phyloP scores from a whole-genome alignment of 2,329 filamentous ascomycete species.

The Fusarium sp. region DNA sequence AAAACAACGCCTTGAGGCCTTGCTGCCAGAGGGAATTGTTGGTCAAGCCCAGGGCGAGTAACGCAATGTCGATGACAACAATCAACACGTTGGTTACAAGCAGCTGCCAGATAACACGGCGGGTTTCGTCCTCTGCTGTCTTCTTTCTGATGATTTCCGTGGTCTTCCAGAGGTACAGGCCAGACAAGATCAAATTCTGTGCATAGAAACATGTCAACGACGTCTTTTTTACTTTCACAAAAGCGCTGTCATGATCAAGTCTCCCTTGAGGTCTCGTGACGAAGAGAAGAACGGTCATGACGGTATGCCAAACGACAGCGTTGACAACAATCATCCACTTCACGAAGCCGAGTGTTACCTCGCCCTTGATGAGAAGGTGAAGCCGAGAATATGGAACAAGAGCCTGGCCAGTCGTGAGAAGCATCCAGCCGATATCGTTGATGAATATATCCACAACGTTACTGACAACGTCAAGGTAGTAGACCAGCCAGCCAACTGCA shows the following conservation, averaged over 20 bases:
- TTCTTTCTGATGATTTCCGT: slow-evolving; percentile 20
- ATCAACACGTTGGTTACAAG: slow-evolving; percentile 53
- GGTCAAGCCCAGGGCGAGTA: slow-evolving; percentile 47
- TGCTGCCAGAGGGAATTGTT: slow-evolving; percentile 47
- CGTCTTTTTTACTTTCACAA: slow-evolving; percentile 16
- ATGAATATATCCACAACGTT: slow-evolving; percentile 17
- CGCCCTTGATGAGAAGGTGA: slow-evolving; percentile 19
- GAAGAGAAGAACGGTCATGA: slow-evolving; percentile 27
- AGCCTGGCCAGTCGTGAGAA: slow-evolving; percentile 32
- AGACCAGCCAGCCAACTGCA: slow-evolving; percentile 21
- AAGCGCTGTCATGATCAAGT: slow-evolving; percentile 8
- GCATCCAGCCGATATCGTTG: slow-evolving; percentile 30
- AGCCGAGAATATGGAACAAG: slow-evolving; percentile 35
- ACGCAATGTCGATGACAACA: slow-evolving; percentile 53
- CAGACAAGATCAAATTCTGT: slow-evolving; percentile 30
- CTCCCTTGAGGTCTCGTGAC: slow-evolving; percentile 9
- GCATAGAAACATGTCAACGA: slow-evolving; percentile 29
- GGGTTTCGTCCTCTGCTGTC: slow-evolving; percentile 13
- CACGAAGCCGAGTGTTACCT: background rate
- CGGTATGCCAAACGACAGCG: slow-evolving; percentile 26
- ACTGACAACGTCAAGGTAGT: slow-evolving; percentile 24
- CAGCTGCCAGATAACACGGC: slow-evolving; percentile 31
- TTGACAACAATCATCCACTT: slow-evolving; percentile 33
- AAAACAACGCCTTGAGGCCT: slow-evolving; percentile 48
- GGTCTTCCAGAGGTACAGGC: slow-evolving; percentile 33